Evolutionary conservation across 1,284 basidiomycete genomes (phyloP).

Genomic region (Ganoderma boninense): DNA sequence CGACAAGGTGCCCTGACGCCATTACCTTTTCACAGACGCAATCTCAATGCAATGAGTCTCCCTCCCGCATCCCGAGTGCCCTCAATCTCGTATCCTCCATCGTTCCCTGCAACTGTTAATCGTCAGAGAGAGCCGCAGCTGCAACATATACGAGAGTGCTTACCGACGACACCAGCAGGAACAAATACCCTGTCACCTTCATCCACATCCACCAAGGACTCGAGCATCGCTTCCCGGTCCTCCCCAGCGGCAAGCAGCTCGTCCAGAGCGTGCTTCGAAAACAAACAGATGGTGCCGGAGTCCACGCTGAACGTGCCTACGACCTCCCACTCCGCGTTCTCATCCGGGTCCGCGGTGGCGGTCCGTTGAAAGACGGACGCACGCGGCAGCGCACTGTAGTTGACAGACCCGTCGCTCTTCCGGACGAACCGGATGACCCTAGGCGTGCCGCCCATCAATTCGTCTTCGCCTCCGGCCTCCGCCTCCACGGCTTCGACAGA

Average conservation of each 20-base stretch:
- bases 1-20: background rate
- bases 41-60: background rate
- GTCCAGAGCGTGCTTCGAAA: background rate
- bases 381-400: background rate
- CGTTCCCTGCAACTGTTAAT: background rate
- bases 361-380: background rate
- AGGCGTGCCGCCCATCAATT: background rate
- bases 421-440: background rate
- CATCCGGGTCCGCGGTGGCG: background rate
- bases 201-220: background rate
- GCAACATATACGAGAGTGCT: background rate
- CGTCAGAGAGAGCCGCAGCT: background rate
- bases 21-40: background rate
- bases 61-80: background rate
- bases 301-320: slow-evolving; percentile 1
- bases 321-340: background rate
- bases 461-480: background rate
- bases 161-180: background rate
- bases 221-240: background rate
- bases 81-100: background rate
- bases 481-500: background rate
- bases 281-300: background rate
- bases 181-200: background rate
- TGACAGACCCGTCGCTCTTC: background rate
- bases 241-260: background rate